Percentiles rank a stretch among this genome's conserved stretches.
phyloP scores from a whole-genome alignment of 208 protist genomes.

The Strigomonas culicis region DNA sequence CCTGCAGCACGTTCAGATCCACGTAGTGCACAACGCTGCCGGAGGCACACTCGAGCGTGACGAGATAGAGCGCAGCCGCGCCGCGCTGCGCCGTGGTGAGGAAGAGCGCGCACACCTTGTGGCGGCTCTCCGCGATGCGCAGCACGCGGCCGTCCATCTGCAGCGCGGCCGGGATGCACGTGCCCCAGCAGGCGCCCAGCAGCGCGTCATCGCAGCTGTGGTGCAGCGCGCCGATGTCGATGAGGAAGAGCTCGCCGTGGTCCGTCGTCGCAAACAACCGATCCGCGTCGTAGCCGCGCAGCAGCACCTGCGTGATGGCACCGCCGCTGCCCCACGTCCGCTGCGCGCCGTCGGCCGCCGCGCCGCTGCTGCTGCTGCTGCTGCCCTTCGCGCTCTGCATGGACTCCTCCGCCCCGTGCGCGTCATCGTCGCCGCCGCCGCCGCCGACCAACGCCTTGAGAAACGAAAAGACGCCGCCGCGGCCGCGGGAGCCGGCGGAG shows the following conservation, averaged over 20 bases:
- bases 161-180: constrained; percentile 46
- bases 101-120: constrained; percentile 47
- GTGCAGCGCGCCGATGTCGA: constrained; percentile 30
- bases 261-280: constrained; percentile 49
- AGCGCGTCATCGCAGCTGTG: not conserved
- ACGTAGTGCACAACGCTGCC: constrained; percentile 59
- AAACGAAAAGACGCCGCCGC: constrained; percentile 10
- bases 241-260: constrained; percentile 49
- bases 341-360: not conserved
- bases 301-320: constrained; percentile 44
- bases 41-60: constrained; percentile 37
- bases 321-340: too few species aligned
- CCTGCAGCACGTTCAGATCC: constrained; percentile 48
- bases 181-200: constrained; percentile 43
- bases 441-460: constrained; percentile 11
- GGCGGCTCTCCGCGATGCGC: constrained; percentile 38
- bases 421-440: not conserved
- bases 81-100: constrained; percentile 25
- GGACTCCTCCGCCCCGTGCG: constrained; percentile 2
- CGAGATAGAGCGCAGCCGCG: constrained; percentile 47
- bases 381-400: not conserved
- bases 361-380: not conserved
- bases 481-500: not conserved
- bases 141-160: constrained; percentile 34
- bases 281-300: constrained; percentile 35